A percentile compares a stretch with the other conserved stretches of the same genome.
Evolutionary conservation across 345 rosid genomes (phyloP).

Genomic region (Microcos paniculata): DNA sequence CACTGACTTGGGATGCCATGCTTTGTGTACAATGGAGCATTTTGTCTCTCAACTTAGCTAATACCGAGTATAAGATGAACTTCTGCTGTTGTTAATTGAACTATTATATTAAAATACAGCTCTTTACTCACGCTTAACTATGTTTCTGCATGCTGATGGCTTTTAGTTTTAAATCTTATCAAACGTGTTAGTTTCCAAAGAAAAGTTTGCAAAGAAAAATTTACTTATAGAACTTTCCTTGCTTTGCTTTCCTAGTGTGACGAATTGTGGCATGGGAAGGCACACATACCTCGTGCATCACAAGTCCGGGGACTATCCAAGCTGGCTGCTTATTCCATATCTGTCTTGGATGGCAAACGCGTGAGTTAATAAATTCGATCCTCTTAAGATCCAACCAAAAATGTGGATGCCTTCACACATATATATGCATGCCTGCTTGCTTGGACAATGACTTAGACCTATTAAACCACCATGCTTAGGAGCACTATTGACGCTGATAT

Average conservation of each 20-base stretch:
- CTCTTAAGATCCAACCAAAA: background rate
- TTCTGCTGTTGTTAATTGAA: background rate
- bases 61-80: background rate
- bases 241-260: constrained; percentile 36
- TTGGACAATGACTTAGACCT: background rate
- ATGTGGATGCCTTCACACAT: background rate
- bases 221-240: constrained; percentile 5
- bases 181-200: background rate
- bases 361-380: constrained; percentile 31
- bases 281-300: constrained; percentile 56
- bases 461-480: background rate
- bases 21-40: background rate
- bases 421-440: background rate
- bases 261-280: constrained; percentile 57
- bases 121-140: background rate
- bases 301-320: constrained; percentile 48
- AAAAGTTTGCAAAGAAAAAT: background rate
- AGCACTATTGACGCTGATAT: background rate
- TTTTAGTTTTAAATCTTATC: background rate
- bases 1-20: background rate
- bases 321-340: constrained; percentile 51
- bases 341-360: constrained; percentile 53
- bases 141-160: background rate
- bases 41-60: background rate
- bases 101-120: background rate